Evolutionary conservation across 1,284 basidiomycete genomes (phyloP).

Genomic region (Phaffia rhodozyma): DNA sequence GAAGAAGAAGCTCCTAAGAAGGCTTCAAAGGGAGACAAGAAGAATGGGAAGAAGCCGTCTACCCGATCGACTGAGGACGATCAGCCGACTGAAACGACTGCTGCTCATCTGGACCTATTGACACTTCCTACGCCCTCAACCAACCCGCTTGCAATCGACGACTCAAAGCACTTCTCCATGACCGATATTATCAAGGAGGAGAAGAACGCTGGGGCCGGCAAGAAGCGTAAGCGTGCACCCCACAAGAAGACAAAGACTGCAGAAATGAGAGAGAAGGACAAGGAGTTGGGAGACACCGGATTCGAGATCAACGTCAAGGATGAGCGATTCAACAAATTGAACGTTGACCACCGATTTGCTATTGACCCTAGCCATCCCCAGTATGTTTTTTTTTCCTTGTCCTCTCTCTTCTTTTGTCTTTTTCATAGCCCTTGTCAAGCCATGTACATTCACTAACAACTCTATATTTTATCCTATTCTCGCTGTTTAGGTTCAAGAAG

Average conservation of each 20-base stretch:
- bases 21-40: conserved; percentile 23
- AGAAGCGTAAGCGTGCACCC: conserved; percentile 40
- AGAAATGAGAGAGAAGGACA: conserved; percentile 47
- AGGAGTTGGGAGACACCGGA: conserved; percentile 34
- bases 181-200: conserved; percentile 79
- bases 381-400: conserved; percentile 42
- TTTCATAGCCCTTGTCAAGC: neutral
- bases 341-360: conserved; percentile 84
- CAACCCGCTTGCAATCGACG: conserved; percentile 29
- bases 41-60: conserved; percentile 27
- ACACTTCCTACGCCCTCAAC: conserved; percentile 3
- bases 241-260: conserved; percentile 38
- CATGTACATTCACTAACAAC: too few relatives aligned
- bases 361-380: conserved; percentile 93
- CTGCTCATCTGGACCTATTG: conserved; percentile 17
- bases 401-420: conserved; percentile 11
- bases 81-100: conserved; percentile 18
- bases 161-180: conserved; percentile 77
- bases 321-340: conserved; percentile 71
- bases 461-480: too few relatives aligned
- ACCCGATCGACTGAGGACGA: neutral
- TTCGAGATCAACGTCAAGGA: conserved; percentile 81
- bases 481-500: conserved; percentile 59
- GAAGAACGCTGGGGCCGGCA: conserved; percentile 47
- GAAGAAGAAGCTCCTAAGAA: conserved; percentile 24